phyloP scores from a whole-genome alignment of 345 rosid genomes.

The Populus ilicifolia region DNA sequence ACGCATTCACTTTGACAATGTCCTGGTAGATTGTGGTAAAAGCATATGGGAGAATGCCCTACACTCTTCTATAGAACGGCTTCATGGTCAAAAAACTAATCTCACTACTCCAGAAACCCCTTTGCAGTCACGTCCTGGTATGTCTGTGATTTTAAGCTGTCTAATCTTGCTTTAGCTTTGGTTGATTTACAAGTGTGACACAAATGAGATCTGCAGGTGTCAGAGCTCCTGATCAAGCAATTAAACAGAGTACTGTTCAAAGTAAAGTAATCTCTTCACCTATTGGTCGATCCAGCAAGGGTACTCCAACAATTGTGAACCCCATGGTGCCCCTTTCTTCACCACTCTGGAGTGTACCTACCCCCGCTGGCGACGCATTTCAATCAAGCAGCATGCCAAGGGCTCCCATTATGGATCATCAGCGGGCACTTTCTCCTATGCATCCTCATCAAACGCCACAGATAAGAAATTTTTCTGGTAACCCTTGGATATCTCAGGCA shows the following conservation, averaged over 20 bases:
- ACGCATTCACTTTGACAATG: constrained; percentile 13
- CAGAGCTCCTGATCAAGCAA: constrained; percentile 46
- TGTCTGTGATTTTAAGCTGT: constrained; percentile 5
- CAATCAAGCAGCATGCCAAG: constrained; percentile 58
- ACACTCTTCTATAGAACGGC: constrained; percentile 62
- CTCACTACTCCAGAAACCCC: constrained; percentile 59
- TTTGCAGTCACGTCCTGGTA: constrained; percentile 66
- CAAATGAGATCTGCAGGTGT: constrained; percentile 30
- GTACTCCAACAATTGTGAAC: constrained; percentile 43
- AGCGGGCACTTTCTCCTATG: constrained; percentile 56
- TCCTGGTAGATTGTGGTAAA: constrained; percentile 67
- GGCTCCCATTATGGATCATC: constrained; percentile 58
- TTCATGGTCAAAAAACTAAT: constrained; percentile 49
- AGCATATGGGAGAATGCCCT: constrained; percentile 80
- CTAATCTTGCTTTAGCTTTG: not conserved
- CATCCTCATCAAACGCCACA: constrained; percentile 68
- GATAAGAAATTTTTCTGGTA: constrained; percentile 50
- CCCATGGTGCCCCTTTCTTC: constrained; percentile 70
- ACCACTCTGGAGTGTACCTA: constrained; percentile 72
- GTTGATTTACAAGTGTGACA: constrained; percentile 13
- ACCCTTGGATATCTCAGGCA: constrained; percentile 74
- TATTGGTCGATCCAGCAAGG: constrained; percentile 52
- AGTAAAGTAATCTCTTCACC: constrained; percentile 51
- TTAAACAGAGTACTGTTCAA: constrained; percentile 40
- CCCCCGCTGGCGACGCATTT: constrained; percentile 51